Evolutionary conservation across 169 alveolate species (phyloP).

Genomic region (Plasmodium ovale): DNA sequence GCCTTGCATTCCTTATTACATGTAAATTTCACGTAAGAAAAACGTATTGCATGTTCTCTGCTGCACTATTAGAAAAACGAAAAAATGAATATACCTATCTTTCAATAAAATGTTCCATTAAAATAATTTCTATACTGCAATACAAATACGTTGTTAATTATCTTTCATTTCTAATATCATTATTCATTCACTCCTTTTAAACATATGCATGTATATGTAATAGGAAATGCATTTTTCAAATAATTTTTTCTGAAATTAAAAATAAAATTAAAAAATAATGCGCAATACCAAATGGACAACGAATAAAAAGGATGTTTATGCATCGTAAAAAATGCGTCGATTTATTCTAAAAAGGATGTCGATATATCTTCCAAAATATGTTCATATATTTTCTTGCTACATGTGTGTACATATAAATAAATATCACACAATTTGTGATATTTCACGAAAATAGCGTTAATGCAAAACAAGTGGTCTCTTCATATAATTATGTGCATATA

Average conservation of each 20-base stretch:
- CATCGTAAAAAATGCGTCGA: slow-evolving; percentile 1
- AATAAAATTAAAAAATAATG: not conserved
- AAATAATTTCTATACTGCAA: not conserved
- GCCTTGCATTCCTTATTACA: not conserved
- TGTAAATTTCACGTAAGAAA: not conserved
- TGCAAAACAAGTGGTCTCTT: not conserved
- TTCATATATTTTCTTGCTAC: not conserved
- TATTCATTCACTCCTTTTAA: not conserved
- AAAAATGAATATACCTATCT: not conserved
- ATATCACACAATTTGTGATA: not conserved
- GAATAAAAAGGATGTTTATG: slow-evolving; percentile 4
- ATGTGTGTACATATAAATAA: slow-evolving; percentile 1
- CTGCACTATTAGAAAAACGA: not conserved
- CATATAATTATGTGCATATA: not conserved
- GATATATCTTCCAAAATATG: slow-evolving; percentile 2
- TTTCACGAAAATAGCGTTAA: not conserved
- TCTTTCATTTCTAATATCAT: not conserved
- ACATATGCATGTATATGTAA: not conserved
- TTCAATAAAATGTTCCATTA: not conserved
- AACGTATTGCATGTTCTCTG: not conserved
- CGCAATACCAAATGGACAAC: not conserved
- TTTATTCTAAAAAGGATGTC: slow-evolving; percentile 5
- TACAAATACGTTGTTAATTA: not conserved
- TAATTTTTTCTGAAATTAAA: not conserved
- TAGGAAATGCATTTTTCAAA: not conserved